Conservation (phyloP, 306 rosid species). For the Quillaja saponaria region DNA sequence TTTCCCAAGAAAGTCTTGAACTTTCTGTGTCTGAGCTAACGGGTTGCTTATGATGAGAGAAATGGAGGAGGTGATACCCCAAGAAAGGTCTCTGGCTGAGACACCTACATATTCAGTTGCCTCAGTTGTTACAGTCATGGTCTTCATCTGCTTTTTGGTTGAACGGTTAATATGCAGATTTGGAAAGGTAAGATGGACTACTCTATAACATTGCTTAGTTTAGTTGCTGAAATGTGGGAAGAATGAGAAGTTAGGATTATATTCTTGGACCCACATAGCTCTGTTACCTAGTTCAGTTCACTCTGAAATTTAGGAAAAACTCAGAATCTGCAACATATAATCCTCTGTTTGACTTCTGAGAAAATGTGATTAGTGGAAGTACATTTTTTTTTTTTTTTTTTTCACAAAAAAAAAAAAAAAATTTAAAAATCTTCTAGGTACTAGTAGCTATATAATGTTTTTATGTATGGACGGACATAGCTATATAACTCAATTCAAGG, state of each 20-base stretch:
- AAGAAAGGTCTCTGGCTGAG: constrained; percentile 77
- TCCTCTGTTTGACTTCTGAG: constrained; percentile 3
- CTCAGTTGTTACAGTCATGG: constrained; percentile 86
- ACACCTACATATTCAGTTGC: constrained; percentile 98
- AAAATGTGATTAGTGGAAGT: neutral
- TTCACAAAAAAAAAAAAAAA: too few relatives aligned
- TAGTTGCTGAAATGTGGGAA: constrained; percentile 2
- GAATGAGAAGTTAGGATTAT: neutral
- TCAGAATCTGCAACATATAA: neutral
- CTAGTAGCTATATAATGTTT: too few relatives aligned
- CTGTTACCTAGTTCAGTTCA: neutral
- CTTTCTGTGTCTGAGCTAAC: constrained; percentile 23
- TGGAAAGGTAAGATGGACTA: constrained; percentile 56
- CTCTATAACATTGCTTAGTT: neutral
- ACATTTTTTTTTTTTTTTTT: too few relatives aligned
- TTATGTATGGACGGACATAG: too few relatives aligned
- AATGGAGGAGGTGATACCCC: constrained; percentile 44
- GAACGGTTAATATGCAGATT: constrained; percentile 79
- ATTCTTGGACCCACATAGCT: neutral
- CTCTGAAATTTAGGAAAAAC: neutral
- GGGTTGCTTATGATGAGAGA: constrained; percentile 27
- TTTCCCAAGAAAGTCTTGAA: constrained; percentile 25
- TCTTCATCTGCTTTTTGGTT: constrained; percentile 72
- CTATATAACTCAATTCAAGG: too few relatives aligned
- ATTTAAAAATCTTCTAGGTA: too few relatives aligned